phyloP scores from a whole-genome alignment of 345 rosid genomes.

The Aurinia saxatilis region DNA sequence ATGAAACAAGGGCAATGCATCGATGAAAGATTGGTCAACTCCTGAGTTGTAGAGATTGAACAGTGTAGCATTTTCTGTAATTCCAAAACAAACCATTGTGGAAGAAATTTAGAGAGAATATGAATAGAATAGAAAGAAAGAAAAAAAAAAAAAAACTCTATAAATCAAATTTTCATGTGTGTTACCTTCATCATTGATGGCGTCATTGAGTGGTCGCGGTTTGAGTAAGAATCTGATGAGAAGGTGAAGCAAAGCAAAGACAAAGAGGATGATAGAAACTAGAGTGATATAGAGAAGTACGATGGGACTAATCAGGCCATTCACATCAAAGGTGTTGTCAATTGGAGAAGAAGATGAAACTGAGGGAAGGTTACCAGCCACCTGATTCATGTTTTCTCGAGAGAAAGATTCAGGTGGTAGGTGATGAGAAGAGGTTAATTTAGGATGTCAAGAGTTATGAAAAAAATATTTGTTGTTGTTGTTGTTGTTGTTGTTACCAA shows the following conservation, averaged over 20 bases:
- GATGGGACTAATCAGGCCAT: conserved; percentile 53
- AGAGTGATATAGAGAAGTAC: conserved; percentile 49
- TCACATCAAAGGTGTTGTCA: conserved; percentile 34
- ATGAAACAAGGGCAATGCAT: conserved; percentile 18
- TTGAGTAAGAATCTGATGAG: conserved; percentile 51
- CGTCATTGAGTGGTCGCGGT: conserved; percentile 48
- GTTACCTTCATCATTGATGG: conserved; percentile 20
- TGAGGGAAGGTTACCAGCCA: not conserved
- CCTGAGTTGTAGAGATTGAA: conserved; percentile 75
- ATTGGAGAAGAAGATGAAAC: conserved; percentile 4
- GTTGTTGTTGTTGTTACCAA: not conserved
- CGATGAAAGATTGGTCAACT: conserved; percentile 69
- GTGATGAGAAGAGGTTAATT: not conserved
- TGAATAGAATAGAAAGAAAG: too few relatives aligned
- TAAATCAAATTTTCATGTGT: not conserved
- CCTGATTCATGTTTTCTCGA: not conserved
- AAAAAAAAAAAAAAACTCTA: not conserved
- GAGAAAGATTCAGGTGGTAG: not conserved
- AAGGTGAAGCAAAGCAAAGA: conserved; percentile 71
- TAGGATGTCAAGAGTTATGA: too few relatives aligned
- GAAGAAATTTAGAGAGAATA: not conserved
- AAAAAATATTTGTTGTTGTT: too few relatives aligned
- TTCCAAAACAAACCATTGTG: not conserved
- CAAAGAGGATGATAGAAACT: conserved; percentile 60
- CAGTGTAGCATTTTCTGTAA: conserved; percentile 33